phyloP scores from a whole-genome alignment of 169 alveolate genomes.

The Pseudocohnilembus persalinus region DNA sequence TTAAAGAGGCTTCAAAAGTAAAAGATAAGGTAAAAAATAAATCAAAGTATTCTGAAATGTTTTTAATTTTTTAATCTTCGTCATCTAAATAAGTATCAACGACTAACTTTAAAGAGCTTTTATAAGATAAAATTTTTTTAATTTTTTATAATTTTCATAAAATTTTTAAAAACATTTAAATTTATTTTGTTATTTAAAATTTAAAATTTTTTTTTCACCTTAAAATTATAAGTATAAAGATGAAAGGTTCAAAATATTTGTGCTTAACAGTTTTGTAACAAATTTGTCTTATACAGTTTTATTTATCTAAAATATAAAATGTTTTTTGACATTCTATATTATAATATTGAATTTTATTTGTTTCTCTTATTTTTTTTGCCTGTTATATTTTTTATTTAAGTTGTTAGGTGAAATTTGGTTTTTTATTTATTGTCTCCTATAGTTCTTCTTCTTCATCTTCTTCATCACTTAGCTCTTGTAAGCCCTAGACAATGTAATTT shows the following conservation, averaged over 20 bases:
- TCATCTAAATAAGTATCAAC: conserved; percentile 61
- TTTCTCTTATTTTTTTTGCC: background rate
- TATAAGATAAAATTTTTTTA: conserved; percentile 47
- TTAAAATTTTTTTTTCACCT: conserved; percentile 71
- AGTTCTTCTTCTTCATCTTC: conserved; percentile 1
- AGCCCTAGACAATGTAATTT: background rate
- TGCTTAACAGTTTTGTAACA: background rate
- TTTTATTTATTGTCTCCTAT: background rate
- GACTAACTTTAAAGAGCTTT: conserved; percentile 50
- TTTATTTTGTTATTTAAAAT: conserved; percentile 35
- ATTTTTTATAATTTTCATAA: conserved; percentile 47
- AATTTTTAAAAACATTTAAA: conserved; percentile 9
- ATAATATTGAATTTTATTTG: conserved; percentile 17
- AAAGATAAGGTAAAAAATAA: conserved; percentile 56
- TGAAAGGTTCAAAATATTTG: background rate
- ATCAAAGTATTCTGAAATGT: conserved; percentile 46
- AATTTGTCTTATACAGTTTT: background rate
- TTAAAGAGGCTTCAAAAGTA: conserved; percentile 61
- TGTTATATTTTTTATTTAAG: background rate
- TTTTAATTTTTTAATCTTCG: conserved; percentile 25
- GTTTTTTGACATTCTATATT: conserved; percentile 7
- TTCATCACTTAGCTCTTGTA: conserved; percentile 1
- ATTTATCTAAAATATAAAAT: background rate
- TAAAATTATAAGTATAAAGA: conserved; percentile 64
- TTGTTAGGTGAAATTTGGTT: background rate